Base-by-base conservation (phyloP, 192 early-diverging fungal species). In the Rhizoclosmatium globosum region DNA sequence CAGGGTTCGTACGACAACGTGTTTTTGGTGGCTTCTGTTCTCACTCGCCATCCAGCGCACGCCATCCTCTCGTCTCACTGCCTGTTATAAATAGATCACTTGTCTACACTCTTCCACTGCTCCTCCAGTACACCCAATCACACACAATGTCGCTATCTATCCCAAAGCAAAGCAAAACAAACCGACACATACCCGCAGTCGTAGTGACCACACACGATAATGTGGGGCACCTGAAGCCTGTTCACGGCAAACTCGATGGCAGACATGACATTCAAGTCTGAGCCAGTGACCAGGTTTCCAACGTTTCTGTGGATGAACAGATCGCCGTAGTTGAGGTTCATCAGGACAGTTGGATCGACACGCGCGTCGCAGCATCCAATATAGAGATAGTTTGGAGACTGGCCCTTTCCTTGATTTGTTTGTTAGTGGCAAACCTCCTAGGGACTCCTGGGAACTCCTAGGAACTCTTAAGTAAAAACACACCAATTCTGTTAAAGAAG, bases 301-400 rank as follows among this genome's bases (percentile, higher is more conserved):
- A 97, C 95, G 85, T 97, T 97, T 72, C 96, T 89, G 85, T 96
- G 94, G 38, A 97, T 93, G 81, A 96, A 96, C 44, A 97, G 86
- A 77, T 96, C 94, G n/a, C 95, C 95, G n/a, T 90, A 91, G 41
- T 84, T 42, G 2, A 85, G 53, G 56, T 77, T 78, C 71, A 84
- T 84, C 1, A 85, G 67, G 15, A 73, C 71, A 4, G 82, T 82
- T 39, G 84, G 83, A 41, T 79, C 75, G n/a, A 85, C 79, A 47
- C 84, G 75, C 19, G 84, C 85, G 71, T 85, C 84, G 48, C 79
- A 85, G 67, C 84, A 85, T 11, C 84, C 84, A 62, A 85, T 73
- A 68, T 81, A 84, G 0, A 84, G 71, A 48, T 80, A 76, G 45
- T 76, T 61, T 31, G 82, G 82, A 38, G 23, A 50, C 69, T 83